Percentiles rank a stretch among this genome's conserved stretches.
Evolutionary conservation across 345 rosid genomes (phyloP).

Genomic region (Moricandia arvensis): DNA sequence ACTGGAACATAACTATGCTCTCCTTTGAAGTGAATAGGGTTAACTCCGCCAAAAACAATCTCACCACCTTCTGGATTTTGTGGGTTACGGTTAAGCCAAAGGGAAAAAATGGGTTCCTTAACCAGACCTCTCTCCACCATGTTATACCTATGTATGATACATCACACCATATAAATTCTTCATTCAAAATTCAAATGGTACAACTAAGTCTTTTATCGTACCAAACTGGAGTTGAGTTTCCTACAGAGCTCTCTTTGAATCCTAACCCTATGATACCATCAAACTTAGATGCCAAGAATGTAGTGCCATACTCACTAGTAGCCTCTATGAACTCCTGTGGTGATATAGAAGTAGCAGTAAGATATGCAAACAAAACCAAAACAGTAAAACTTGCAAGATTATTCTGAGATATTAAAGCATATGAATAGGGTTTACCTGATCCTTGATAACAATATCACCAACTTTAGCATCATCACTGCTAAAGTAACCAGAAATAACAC

Average conservation of each 20-base stretch:
- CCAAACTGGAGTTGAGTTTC: slow-evolving; percentile 85
- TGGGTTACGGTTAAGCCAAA: slow-evolving; percentile 83
- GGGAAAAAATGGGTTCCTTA: slow-evolving; percentile 78
- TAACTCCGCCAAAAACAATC: slow-evolving; percentile 86
- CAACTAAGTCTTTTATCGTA: slow-evolving; percentile 11
- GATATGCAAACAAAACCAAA: background rate
- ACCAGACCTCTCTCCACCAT: slow-evolving; percentile 77
- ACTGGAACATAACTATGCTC: slow-evolving; percentile 90
- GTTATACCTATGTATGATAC: slow-evolving; percentile 60
- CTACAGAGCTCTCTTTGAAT: slow-evolving; percentile 86
- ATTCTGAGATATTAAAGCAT: background rate
- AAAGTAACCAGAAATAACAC: slow-evolving; percentile 82
- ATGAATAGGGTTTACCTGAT: slow-evolving; percentile 49
- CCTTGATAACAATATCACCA: slow-evolving; percentile 64
- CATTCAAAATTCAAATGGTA: background rate
- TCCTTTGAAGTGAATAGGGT: slow-evolving; percentile 72
- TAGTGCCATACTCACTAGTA: slow-evolving; percentile 77
- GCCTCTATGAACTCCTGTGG: slow-evolving; percentile 89
- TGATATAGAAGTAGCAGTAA: background rate
- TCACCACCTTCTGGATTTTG: slow-evolving; percentile 82
- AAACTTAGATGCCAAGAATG: slow-evolving; percentile 85
- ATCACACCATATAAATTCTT: too few species aligned
- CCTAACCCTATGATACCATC: slow-evolving; percentile 94
- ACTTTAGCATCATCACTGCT: slow-evolving; percentile 77
- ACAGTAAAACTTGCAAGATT: background rate